Conservation (phyloP, 495 filamentous ascomycete species). For the Penicillium canariense region DNA sequence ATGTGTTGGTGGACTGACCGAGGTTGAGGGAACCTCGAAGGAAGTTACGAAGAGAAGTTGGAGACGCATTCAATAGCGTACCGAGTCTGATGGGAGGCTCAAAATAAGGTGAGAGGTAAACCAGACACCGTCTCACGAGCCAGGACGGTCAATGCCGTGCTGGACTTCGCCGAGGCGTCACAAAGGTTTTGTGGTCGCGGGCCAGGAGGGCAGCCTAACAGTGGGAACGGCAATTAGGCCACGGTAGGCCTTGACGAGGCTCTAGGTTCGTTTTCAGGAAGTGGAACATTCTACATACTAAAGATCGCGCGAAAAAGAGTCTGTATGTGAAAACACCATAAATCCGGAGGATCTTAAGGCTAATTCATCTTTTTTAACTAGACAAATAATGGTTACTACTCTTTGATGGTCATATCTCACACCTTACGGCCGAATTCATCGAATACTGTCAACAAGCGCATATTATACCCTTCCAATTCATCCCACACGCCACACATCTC, state of each 20-base stretch:
- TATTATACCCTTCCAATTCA: background rate
- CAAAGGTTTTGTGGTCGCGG: too few species aligned
- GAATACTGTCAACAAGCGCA: background rate
- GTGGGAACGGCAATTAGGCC: too few species aligned
- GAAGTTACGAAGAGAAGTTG: constrained; percentile 14
- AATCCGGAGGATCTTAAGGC: too few species aligned
- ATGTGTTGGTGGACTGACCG: constrained; percentile 18
- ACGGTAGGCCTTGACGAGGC: too few species aligned
- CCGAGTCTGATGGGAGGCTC: constrained; percentile 26
- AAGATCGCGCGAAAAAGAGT: too few species aligned
- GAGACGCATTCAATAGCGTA: constrained; percentile 23
- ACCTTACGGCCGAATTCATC: background rate
- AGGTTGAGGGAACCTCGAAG: constrained; percentile 4
- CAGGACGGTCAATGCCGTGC: constrained; percentile 21
- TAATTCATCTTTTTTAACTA: background rate
- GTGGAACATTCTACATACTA: too few species aligned
- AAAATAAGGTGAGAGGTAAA: constrained; percentile 25
- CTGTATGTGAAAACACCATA: too few species aligned
- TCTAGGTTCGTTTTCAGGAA: too few species aligned
- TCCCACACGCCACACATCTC: background rate
- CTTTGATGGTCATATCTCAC: background rate
- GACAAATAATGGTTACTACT: background rate
- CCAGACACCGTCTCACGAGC: too few species aligned
- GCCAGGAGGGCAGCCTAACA: too few species aligned
- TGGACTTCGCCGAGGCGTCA: constrained; percentile 32